Percentiles rank a stretch among this genome's conserved stretches.
Evolutionary conservation across 768 basidiomycete species (phyloP).

Genomic region (Tephrocybe rancida): DNA sequence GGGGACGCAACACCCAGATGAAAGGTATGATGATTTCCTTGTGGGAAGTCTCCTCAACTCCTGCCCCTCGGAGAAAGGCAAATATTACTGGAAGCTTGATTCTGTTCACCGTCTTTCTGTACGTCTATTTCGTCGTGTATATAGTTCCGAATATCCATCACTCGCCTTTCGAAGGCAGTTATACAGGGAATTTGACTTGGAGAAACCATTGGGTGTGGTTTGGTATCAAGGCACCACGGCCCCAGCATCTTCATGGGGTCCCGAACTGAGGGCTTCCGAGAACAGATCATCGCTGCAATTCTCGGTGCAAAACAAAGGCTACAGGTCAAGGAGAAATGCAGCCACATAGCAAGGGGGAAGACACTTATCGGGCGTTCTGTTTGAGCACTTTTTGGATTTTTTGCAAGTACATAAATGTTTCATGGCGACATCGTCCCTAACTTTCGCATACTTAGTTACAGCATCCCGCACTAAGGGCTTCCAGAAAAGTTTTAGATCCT

Average conservation of each 20-base stretch:
- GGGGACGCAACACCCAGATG: constrained; percentile 10
- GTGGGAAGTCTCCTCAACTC: too few relatives aligned
- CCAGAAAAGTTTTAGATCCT: too few relatives aligned
- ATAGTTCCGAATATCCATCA: too few relatives aligned
- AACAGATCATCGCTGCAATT: constrained; percentile 10
- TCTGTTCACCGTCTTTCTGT: constrained; percentile 5
- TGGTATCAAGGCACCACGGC: too few relatives aligned
- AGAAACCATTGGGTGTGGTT: neutral
- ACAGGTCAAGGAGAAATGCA: constrained; percentile 7
- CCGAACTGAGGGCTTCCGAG: neutral
- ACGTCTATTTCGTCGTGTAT: too few relatives aligned
- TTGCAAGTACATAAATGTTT: too few relatives aligned
- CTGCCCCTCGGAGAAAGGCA: too few relatives aligned
- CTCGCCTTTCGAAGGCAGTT: neutral
- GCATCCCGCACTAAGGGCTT: too few relatives aligned
- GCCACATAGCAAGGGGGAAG: constrained; percentile 4
- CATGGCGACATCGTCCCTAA: too few relatives aligned
- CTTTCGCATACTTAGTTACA: too few relatives aligned
- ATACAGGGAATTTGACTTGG: neutral
- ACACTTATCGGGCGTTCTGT: too few relatives aligned
- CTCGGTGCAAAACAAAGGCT: constrained; percentile 8
- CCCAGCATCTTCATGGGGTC: constrained; percentile 8
- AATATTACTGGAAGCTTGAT: constrained; percentile 5
- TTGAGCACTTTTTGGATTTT: too few relatives aligned
- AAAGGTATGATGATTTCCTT: constrained; percentile 11